phyloP scores from a whole-genome alignment of 495 filamentous ascomycete species.

The Aspergillus indologenus region DNA sequence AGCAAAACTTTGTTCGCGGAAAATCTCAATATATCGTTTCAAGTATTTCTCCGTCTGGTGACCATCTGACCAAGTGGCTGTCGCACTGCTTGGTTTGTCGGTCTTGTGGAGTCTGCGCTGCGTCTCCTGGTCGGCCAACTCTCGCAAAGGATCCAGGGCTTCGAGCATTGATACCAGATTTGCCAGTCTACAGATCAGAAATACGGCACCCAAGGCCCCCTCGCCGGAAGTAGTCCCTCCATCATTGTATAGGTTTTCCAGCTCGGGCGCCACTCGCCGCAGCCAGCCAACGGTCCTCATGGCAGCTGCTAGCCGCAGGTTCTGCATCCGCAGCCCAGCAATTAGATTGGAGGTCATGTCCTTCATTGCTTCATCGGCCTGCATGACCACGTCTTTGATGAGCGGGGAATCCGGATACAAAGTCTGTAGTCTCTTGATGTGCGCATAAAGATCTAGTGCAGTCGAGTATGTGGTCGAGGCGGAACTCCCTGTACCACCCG shows the following conservation, averaged over 20 bases:
- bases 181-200: conserved; percentile 80
- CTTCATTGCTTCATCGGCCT: conserved; percentile 87
- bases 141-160: conserved; percentile 80
- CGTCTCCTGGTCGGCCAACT: conserved; percentile 87
- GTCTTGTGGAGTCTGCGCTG: conserved; percentile 32
- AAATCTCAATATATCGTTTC: conserved; percentile 96
- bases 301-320: conserved; percentile 83
- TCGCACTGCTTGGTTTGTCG: conserved; percentile 24
- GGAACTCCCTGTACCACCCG: conserved; percentile 40
- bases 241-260: conserved; percentile 51
- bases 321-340: conserved; percentile 66
- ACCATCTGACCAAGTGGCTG: conserved; percentile 62
- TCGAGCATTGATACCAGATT: conserved; percentile 77
- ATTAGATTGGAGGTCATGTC: conserved; percentile 86
- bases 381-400: conserved; percentile 65
- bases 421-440: conserved; percentile 81
- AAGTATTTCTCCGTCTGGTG: conserved; percentile 93
- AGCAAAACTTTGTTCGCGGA: conserved; percentile 95
- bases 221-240: conserved; percentile 45
- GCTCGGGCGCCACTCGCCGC: conserved; percentile 77
- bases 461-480: conserved; percentile 79
- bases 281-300: conserved; percentile 93
- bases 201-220: conserved; percentile 74
- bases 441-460: conserved; percentile 87
- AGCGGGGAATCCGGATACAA: conserved; percentile 78